phyloP scores from a whole-genome alignment of 2,329 filamentous ascomycete species.

The Verticillium dahliae region DNA sequence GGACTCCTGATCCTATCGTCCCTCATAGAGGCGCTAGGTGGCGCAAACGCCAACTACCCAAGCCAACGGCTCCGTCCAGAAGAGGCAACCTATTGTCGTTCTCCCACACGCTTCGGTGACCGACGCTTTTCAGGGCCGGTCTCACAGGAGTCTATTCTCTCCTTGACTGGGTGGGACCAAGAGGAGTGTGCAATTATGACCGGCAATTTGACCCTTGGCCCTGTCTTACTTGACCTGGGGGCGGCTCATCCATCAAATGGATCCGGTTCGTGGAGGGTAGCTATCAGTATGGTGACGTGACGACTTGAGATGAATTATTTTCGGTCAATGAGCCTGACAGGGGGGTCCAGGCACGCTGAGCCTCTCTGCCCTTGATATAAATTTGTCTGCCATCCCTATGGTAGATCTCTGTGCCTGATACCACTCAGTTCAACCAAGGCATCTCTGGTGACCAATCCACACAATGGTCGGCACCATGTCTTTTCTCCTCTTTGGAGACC shows the following conservation, averaged over 20 bases:
- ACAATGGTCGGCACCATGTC: constrained; percentile 41
- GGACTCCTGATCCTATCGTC: neutral
- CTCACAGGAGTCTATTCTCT: constrained; percentile 15
- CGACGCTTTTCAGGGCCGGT: constrained; percentile 32
- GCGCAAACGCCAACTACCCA: constrained; percentile 8
- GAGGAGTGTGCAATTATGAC: neutral
- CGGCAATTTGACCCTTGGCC: neutral
- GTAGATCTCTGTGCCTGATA: neutral
- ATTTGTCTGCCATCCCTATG: neutral
- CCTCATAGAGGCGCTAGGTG: constrained; percentile 1
- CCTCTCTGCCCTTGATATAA: neutral
- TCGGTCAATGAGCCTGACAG: neutral
- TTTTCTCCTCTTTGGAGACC: constrained; percentile 64
- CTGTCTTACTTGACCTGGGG: neutral
- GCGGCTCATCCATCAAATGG: neutral
- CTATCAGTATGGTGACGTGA: neutral
- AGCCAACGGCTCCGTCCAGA: constrained; percentile 18
- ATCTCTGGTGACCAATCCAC: constrained; percentile 18
- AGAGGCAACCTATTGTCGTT: constrained; percentile 29
- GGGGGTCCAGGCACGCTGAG: neutral
- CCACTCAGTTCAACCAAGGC: neutral
- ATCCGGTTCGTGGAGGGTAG: neutral
- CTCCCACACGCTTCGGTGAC: constrained; percentile 35
- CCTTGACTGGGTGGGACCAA: constrained; percentile 16
- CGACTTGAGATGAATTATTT: neutral